phyloP scores from a whole-genome alignment of 2,329 filamentous ascomycete species.

The Aspergillus fumigatiaffinis region DNA sequence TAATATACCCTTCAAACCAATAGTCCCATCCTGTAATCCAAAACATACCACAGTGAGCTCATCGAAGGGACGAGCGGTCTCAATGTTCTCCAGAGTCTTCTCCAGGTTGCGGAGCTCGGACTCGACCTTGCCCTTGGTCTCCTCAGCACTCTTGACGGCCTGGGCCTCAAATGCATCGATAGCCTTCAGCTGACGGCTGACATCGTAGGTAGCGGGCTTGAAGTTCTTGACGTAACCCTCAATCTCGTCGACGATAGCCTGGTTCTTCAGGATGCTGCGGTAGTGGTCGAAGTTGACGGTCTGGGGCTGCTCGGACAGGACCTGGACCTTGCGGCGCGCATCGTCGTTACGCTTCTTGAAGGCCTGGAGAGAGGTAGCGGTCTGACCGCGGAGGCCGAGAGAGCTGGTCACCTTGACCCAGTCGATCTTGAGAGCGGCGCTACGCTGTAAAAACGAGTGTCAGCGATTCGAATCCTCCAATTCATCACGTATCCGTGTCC shows the following conservation, averaged over 20 bases:
- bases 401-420: constrained; percentile 93
- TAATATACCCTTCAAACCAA: not conserved
- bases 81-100: constrained; percentile 95
- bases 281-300: constrained; percentile 91
- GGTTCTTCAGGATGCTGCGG: constrained; percentile 91
- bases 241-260: constrained; percentile 90
- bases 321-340: constrained; percentile 85
- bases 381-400: constrained; percentile 94
- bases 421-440: constrained; percentile 98
- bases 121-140: constrained; percentile 95
- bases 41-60: constrained; percentile 88
- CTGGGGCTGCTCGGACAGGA: constrained; percentile 78
- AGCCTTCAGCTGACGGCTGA: constrained; percentile 89
- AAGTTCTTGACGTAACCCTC: constrained; percentile 91
- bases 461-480: constrained; percentile 15
- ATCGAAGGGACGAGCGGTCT: constrained; percentile 91
- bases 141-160: constrained; percentile 93
- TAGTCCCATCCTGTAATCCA: not conserved
- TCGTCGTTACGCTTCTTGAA: constrained; percentile 99
- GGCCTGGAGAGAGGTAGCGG: constrained; percentile 80
- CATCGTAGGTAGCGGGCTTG: constrained; percentile 91
- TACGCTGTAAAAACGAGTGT: constrained; percentile 61
- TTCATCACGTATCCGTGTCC: not conserved
- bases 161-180: constrained; percentile 98
- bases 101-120: constrained; percentile 89